phyloP scores from a whole-genome alignment of 768 basidiomycete genomes.

The Boletus reticulatus region DNA sequence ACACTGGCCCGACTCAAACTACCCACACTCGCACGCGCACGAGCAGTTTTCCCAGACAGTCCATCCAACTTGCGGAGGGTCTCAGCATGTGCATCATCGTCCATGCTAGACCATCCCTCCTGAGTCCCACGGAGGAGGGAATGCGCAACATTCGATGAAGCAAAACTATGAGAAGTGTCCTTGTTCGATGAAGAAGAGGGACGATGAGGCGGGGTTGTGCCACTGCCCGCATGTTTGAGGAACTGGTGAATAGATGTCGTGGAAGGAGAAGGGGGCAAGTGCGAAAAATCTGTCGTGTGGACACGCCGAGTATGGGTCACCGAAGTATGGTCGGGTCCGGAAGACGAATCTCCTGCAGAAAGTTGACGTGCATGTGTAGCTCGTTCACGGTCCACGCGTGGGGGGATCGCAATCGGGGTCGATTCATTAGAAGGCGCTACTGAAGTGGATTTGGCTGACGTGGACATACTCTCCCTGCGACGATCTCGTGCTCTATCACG shows the following conservation, averaged over 20 bases:
- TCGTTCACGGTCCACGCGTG: slow-evolving; percentile 28
- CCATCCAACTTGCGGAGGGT: slow-evolving; percentile 93
- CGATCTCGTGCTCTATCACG: slow-evolving; percentile 50
- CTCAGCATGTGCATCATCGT: slow-evolving; percentile 87
- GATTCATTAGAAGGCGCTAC: slow-evolving; percentile 13
- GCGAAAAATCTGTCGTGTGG: slow-evolving; percentile 78
- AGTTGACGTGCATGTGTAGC: slow-evolving; percentile 60
- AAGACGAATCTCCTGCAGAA: slow-evolving; percentile 67
- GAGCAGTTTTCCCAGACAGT: slow-evolving; percentile 69
- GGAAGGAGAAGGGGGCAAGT: slow-evolving; percentile 88
- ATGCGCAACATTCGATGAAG: slow-evolving; percentile 71
- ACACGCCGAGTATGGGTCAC: slow-evolving; percentile 52
- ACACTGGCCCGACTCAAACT: slow-evolving; percentile 66
- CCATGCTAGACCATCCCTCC: slow-evolving; percentile 85
- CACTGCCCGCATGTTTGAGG: slow-evolving; percentile 52
- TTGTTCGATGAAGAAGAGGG: slow-evolving; percentile 41
- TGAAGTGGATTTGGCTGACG: slow-evolving; percentile 35
- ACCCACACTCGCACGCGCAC: slow-evolving; percentile 73
- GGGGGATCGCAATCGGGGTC: slow-evolving; percentile 23
- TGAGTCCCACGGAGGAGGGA: slow-evolving; percentile 84
- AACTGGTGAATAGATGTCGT: slow-evolving; percentile 88
- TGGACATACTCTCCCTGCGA: slow-evolving; percentile 47
- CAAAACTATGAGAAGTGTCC: slow-evolving; percentile 38
- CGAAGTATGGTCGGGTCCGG: slow-evolving; percentile 49
- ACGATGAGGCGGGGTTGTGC: slow-evolving; percentile 34